A percentile compares a stretch with the other conserved stretches of the same genome.
Conservation (phyloP, 2,329 filamentous ascomycete genomes). For the Fusarium buharicum region DNA sequence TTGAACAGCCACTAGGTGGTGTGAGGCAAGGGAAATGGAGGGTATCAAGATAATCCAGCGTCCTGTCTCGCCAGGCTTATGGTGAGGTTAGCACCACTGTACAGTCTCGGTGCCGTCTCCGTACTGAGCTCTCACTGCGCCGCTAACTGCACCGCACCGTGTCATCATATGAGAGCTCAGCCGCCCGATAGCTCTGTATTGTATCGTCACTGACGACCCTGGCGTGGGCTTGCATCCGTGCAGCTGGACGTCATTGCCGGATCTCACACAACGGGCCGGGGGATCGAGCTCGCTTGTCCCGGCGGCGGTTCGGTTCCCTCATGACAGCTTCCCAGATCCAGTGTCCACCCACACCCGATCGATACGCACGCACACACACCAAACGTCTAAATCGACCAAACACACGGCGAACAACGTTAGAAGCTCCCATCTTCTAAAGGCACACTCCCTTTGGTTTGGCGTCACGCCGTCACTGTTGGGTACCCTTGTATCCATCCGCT, state of each 20-base stretch:
- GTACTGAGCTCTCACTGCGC: slow-evolving; percentile 16
- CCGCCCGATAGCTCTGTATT: neutral
- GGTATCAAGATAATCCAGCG: slow-evolving; percentile 37
- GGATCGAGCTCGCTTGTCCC: slow-evolving; percentile 32
- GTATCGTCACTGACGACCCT: slow-evolving; percentile 23
- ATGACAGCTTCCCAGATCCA: slow-evolving; percentile 41
- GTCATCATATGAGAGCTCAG: slow-evolving; percentile 22
- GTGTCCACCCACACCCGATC: slow-evolving; percentile 39
- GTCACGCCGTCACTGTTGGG: slow-evolving; percentile 7
- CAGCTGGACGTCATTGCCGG: slow-evolving; percentile 34
- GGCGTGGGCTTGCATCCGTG: slow-evolving; percentile 19
- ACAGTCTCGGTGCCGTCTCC: slow-evolving; percentile 13
- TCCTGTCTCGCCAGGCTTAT: slow-evolving; percentile 30
- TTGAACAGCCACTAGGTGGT: slow-evolving; percentile 30
- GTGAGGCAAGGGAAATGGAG: slow-evolving; percentile 39
- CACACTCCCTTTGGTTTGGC: slow-evolving; percentile 23
- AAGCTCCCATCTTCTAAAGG: slow-evolving; percentile 16
- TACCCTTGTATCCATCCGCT: neutral
- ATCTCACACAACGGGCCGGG: slow-evolving; percentile 38
- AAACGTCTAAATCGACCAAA: slow-evolving; percentile 31
- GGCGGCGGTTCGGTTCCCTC: slow-evolving; percentile 37
- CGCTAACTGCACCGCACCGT: slow-evolving; percentile 30
- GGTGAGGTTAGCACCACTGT: slow-evolving; percentile 34
- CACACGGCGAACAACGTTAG: slow-evolving; percentile 22
- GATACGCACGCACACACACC: slow-evolving; percentile 32